Evolutionary conservation across 1,284 basidiomycete species (phyloP), one percentile per base, ranked within the genome.

Genomic region (Lentinus polychrous): DNA sequence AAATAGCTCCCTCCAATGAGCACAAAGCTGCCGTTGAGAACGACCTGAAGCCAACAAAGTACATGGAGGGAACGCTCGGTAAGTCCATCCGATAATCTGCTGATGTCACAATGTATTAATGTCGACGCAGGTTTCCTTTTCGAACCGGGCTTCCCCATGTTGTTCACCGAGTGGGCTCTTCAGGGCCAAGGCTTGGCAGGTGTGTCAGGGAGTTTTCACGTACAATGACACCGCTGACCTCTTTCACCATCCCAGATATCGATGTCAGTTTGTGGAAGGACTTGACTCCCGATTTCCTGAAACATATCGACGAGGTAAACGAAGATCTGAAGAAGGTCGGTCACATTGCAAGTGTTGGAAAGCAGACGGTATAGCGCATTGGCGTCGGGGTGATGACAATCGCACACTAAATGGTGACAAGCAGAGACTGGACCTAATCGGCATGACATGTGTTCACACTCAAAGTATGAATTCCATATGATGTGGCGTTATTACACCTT

Each of bases 261-360:
- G 75, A 77, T 52, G 76, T 75, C 34, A 73, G 71, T 62, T 80
- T 81, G 75, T 83, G 79, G 79, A 75, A 83, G 48, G 61, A 74
- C 48, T 64, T 83, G 48, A 74, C 72, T 55, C 75, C 68, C 2
- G 71, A 78, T 44, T 83, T 84, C 61, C 59, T 81, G 62, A 72
- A 78, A 54, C 76, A 81, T 52, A 57, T 81, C 34, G 73, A 75
- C 35, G 62, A 78, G 50, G 69, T 82, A 48, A 79, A 83, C 52
- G 68, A 66, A 2, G 74, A 79, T 48, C 63, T 81, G 52, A 68
- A 73, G 50, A 67, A 67, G 15, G 66, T 69, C 14, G 74, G 75
- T 1, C 64, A n/a, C n/a, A n/a, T n/a, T n/a, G n/a, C n/a, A n/a
- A n/a, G n/a, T n/a, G n/a, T n/a, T n/a, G n/a, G n/a, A n/a, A n/a